phyloP scores from a whole-genome alignment of 805 yeast genomes.

The Pichia cephalocereana region DNA sequence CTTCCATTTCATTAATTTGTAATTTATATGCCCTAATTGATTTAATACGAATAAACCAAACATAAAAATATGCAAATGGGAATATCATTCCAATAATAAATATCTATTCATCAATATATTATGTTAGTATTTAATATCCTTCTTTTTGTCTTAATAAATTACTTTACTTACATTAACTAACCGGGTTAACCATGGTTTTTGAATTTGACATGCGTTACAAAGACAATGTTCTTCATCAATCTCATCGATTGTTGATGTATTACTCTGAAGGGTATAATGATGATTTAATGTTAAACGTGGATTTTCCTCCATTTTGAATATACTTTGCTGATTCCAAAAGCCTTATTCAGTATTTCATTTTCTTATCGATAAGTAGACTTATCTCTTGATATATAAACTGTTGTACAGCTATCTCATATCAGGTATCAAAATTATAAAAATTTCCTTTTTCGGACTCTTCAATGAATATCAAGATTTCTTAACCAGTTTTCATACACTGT shows the following conservation, averaged over 20 bases:
- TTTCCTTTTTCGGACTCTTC: constrained; percentile 5
- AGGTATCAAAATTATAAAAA: not conserved
- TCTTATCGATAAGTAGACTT: no score
- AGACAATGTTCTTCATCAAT: not conserved
- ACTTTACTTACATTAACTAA: constrained; percentile 2
- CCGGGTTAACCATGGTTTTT: constrained; percentile 2
- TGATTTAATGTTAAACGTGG: not conserved
- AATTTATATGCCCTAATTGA: not conserved
- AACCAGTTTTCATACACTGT: no score
- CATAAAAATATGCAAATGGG: constrained; percentile 4
- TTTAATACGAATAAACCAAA: constrained; percentile 3
- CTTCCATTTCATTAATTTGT: not conserved
- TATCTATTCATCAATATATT: not conserved
- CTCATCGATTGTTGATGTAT: not conserved
- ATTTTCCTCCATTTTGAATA: no score
- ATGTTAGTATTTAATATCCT: not conserved
- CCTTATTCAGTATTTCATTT: no score
- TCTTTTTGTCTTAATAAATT: not conserved
- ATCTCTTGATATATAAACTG: no score
- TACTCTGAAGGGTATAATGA: not conserved
- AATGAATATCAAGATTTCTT: not conserved
- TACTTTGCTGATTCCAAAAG: no score
- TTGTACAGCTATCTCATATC: no score
- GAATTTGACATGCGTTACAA: constrained; percentile 6
- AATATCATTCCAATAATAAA: constrained; percentile 7